Percentiles rank a stretch among this genome's conserved stretches.
phyloP scores from a whole-genome alignment of 345 rosid species.

The Eucalyptus cladocalyx region DNA sequence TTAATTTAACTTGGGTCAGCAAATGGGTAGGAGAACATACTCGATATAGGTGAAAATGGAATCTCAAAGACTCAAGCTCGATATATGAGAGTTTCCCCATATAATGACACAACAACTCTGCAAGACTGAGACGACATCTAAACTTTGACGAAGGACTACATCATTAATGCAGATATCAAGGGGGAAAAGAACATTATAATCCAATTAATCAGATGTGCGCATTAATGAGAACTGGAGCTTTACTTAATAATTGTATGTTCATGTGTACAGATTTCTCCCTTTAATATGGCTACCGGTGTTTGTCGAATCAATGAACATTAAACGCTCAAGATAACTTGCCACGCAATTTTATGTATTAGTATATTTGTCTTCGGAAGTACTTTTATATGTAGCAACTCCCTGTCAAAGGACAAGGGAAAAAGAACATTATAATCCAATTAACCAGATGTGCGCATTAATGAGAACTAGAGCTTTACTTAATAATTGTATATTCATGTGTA shows the following conservation, averaged over 20 bases:
- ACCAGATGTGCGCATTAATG: neutral
- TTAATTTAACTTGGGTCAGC: neutral
- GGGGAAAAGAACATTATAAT: neutral
- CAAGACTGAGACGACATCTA: neutral
- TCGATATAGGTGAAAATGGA: neutral
- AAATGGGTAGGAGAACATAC: neutral
- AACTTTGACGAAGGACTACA: neutral
- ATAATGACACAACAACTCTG: neutral
- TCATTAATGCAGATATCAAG: neutral
- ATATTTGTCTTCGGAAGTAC: neutral
- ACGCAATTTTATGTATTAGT: neutral
- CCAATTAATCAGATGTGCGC: neutral
- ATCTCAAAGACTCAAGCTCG: neutral
- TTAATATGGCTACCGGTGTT: neutral
- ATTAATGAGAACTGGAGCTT: neutral
- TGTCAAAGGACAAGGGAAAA: neutral
- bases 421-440: neutral
- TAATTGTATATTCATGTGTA: neutral
- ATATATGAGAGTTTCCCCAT: neutral
- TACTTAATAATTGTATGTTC: neutral
- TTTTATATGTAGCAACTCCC: neutral
- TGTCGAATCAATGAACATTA: neutral
- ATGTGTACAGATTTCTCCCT: neutral
- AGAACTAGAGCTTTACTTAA: neutral
- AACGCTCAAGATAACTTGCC: neutral